Evolutionary conservation across 768 basidiomycete genomes (phyloP), one percentile per base, ranked within the genome.

Genomic region (Tylopilus rubrobrunneus): DNA sequence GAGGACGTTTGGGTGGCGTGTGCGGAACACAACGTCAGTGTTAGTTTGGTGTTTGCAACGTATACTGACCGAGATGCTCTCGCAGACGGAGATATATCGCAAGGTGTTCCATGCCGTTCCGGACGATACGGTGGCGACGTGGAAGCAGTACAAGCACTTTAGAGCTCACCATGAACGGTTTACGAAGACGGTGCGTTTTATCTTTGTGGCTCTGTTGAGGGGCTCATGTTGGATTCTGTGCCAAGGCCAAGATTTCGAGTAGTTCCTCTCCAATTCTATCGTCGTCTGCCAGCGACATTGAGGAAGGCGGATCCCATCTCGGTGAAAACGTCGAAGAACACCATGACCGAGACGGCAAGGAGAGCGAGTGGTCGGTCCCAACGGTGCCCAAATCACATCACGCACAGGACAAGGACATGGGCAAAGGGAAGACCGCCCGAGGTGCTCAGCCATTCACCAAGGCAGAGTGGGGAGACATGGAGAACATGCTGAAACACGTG

Each of bases 141-240:
- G 96, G 96, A 94, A 94, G 64, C 89, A 92, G 64, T 98, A 87
- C 72, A 95, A 86, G 66, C 90, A 95, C 57, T 98, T 90, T 62
- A 73, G 87, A 44, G 69, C 76, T 6, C 78, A 87, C 63, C 87
- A 92, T 44, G 91, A 92, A 56, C 81, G 88, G 3, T 63, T 90
- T 56, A 81, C 78, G 61, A 88, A 83, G 70, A 79, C 78, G 31
- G 90, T 89, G 64, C 56, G 81, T 70, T 19, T 28, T 4, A 1
- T 47, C 11, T n/a, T 43, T 15, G 14, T 37, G 21, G 21, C 2
- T 19, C 9, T 1, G 4, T 46, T 49, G n/a, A 42, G 21, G 21
- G 15, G 27, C 21, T 17, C 45, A 48, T 39, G 14, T 42, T 48
- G 60, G 33, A 57, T 58, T 41, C 47, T 25, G 39, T 49, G 5